Percentiles rank a stretch among this genome's conserved stretches.
phyloP scores from a whole-genome alignment of 257 asterid species.

The Handroanthus guayacan region DNA sequence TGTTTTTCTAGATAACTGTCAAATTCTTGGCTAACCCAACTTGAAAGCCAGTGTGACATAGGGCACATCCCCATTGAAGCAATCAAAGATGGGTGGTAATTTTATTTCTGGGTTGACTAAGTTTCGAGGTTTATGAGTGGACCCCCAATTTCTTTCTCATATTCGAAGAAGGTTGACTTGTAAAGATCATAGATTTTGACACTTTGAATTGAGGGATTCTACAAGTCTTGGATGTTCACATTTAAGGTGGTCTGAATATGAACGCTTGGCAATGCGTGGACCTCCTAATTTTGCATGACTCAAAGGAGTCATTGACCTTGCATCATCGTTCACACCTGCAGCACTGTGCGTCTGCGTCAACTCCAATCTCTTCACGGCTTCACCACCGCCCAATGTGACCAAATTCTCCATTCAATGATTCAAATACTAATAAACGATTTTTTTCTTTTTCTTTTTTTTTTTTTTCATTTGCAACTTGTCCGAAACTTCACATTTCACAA shows the following conservation, averaged over 20 bases:
- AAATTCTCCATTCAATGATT: neutral
- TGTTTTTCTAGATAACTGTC: conserved; percentile 28
- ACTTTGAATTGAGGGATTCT: neutral
- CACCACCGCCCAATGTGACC: conserved; percentile 16
- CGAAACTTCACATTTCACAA: neutral
- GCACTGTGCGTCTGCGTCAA: neutral
- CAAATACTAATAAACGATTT: neutral
- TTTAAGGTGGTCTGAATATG: conserved; percentile 20
- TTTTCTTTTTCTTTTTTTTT: neutral
- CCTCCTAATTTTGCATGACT: neutral
- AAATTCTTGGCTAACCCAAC: conserved; percentile 19
- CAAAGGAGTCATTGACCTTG: neutral
- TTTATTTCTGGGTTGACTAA: conserved; percentile 17
- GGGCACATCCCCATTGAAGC: conserved; percentile 4
- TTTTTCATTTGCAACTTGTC: neutral
- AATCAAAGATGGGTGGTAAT: conserved; percentile 24
- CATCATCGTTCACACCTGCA: conserved; percentile 27
- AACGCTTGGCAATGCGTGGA: conserved; percentile 20
- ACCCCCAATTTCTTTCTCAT: neutral
- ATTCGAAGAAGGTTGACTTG: conserved; percentile 27
- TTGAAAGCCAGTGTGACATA: neutral
- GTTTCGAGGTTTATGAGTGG: neutral
- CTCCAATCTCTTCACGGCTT: conserved; percentile 4
- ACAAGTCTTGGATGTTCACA: conserved; percentile 31
- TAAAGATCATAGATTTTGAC: conserved; percentile 3